Conservation (phyloP, 1,284 basidiomycete genomes). For the Tilletia indica region DNA sequence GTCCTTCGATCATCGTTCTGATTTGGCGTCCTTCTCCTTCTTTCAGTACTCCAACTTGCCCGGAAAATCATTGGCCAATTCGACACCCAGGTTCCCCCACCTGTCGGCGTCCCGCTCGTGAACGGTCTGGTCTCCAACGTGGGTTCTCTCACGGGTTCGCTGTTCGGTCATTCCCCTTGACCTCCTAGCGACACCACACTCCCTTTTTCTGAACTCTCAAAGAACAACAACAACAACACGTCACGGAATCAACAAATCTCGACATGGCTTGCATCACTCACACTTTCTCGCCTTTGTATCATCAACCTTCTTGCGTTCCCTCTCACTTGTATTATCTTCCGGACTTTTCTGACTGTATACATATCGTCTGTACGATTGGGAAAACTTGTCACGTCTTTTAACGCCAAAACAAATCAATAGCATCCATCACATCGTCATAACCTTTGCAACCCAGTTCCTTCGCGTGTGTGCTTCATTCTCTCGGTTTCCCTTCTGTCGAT, state of each 20-base stretch:
- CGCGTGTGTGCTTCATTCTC: no score
- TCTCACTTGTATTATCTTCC: no score
- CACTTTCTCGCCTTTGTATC: neutral
- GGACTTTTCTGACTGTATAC: no score
- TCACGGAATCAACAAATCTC: neutral
- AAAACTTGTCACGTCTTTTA: neutral
- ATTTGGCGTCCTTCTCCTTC: neutral
- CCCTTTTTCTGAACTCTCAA: neutral
- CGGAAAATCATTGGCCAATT: slow-evolving; percentile 33
- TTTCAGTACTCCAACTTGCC: slow-evolving; percentile 31
- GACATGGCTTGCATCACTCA: neutral
- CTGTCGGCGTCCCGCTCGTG: neutral
- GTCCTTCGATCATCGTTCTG: neutral
- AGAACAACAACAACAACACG: neutral
- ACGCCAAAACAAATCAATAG: neutral
- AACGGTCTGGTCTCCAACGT: neutral
- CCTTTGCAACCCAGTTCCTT: neutral
- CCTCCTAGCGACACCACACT: no score
- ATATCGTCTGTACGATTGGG: no score
- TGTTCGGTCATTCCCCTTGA: neutral
- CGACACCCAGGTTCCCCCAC: slow-evolving; percentile 25
- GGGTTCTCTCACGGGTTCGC: neutral
- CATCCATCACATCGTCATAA: neutral
- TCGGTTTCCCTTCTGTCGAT: no score
- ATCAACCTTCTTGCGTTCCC: no score